Conservation (phyloP, 2,329 filamentous ascomycete species). For the Fulvia fulva region DNA sequence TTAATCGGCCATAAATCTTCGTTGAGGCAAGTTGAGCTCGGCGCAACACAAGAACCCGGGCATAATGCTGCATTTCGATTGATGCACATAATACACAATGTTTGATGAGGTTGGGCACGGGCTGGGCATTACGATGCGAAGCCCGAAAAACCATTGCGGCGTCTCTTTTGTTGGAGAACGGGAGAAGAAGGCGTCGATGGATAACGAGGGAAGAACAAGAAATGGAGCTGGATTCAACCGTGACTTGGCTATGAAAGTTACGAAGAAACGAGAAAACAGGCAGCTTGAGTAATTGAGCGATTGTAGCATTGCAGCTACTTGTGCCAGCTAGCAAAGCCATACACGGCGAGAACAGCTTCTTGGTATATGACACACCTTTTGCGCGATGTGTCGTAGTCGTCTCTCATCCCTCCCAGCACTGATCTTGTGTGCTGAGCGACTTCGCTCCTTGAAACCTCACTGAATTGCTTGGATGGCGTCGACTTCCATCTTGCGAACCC, state of each 20-base stretch:
- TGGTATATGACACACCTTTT: conserved; percentile 4
- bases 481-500: too few species aligned
- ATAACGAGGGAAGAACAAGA: conserved; percentile 1
- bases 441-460: neutral
- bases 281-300: neutral
- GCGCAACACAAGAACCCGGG: neutral
- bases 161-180: neutral
- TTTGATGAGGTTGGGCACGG: neutral
- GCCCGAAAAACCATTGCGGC: neutral
- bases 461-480: neutral
- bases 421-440: neutral
- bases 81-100: conserved; percentile 11
- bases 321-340: neutral
- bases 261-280: neutral
- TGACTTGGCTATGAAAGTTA: conserved; percentile 6
- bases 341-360: neutral
- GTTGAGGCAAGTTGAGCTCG: neutral
- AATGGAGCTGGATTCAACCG: conserved; percentile 1
- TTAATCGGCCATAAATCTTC: conserved; percentile 7
- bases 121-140: neutral
- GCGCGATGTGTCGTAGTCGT: neutral
- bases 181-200: neutral
- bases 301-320: neutral
- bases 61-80: neutral
- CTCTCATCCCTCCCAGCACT: neutral